Evolutionary conservation across 129 eudicot genomes (phyloP), one percentile per base, ranked within the genome.

Genomic region (Tanacetum coccineum): DNA sequence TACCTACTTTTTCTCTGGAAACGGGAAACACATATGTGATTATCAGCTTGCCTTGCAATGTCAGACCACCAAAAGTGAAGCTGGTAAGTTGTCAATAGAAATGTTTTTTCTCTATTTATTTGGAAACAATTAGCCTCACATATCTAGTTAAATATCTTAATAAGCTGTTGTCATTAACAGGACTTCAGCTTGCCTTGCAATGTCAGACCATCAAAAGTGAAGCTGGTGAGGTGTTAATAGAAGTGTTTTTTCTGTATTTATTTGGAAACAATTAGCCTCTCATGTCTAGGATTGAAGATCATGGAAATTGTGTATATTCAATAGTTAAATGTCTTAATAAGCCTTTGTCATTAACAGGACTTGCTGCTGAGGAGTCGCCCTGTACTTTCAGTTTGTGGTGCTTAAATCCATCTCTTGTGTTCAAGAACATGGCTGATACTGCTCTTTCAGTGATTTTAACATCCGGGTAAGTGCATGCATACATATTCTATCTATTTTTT

Each of bases 351-450:
- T 21, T 22, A 64, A 48, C 28, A 85, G 83, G 78, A 71, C 54
- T 70, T 71, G 61, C 40, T 80, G 71, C 74, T 61, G 87, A 84
- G 54, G 83, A 72, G 15, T 81, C 85, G 92, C 77, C 74, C 28
- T 79, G 76, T 79, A 82, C 84, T 7, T 70, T 93, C 21, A 86
- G 92, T 82, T 76, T 93, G 72, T 86, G 95, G 95, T 93, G 98
- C 90, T 76, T 93, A 79, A 82, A 93, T 80, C 98, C 98, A 75
- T 83, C 98, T 72, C 95, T 88, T 49, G 95, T 93, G 60, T 93
- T 93, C 75, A 86, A 82, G 80, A 82, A 77, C 71, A 86, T 93
- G 75, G 89, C 95, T 57, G 89, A 82, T 56, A 22, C 46, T 77
- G 74, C 95, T 68, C 82, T 88, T 46, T 93, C 98, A 36, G 98